Conservation (phyloP, 768 basidiomycete species). For the Pleurotus ostreatus region DNA sequence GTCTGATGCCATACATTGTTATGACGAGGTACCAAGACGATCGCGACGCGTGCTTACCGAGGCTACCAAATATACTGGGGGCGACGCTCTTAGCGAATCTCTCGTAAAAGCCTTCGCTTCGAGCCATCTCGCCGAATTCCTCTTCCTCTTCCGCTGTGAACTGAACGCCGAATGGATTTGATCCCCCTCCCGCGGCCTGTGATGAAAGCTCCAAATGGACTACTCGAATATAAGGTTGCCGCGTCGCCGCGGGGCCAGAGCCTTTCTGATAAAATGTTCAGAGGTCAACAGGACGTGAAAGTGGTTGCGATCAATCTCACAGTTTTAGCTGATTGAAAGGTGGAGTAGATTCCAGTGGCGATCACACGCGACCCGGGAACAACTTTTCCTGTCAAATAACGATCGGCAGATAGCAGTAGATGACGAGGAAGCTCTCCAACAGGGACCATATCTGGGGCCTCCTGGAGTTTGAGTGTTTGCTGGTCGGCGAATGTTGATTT, state of each 20-base stretch:
- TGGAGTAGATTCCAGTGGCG: slow-evolving; percentile 95
- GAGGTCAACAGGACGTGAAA: not conserved
- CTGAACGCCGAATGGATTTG: slow-evolving; percentile 82
- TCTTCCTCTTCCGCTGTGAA: slow-evolving; percentile 97
- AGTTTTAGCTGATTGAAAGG: slow-evolving; percentile 85
- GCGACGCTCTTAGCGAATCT: slow-evolving; percentile 91
- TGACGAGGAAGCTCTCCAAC: slow-evolving; percentile 97
- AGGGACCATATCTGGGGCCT: slow-evolving; percentile 99
- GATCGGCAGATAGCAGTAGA: slow-evolving; percentile 87
- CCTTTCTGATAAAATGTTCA: slow-evolving; percentile 49
- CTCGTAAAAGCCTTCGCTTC: slow-evolving; percentile 89
- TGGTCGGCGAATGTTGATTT: slow-evolving; percentile 95
- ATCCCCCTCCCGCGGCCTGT: slow-evolving; percentile 63
- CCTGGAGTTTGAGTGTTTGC: slow-evolving; percentile 94
- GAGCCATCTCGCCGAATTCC: slow-evolving; percentile 88
- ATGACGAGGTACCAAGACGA: not conserved
- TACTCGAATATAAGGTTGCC: slow-evolving; percentile 91
- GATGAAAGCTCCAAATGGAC: slow-evolving; percentile 90
- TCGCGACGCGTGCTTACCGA: slow-evolving; percentile 49
- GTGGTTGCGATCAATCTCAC: slow-evolving; percentile 35
- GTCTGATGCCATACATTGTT: slow-evolving; percentile 45
- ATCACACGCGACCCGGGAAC: slow-evolving; percentile 95
- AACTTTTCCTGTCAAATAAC: slow-evolving; percentile 88
- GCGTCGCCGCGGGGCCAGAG: slow-evolving; percentile 82
- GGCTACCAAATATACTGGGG: slow-evolving; percentile 94